Conservation (phyloP, 768 basidiomycete species). For the Cystobasidium tubakii region DNA sequence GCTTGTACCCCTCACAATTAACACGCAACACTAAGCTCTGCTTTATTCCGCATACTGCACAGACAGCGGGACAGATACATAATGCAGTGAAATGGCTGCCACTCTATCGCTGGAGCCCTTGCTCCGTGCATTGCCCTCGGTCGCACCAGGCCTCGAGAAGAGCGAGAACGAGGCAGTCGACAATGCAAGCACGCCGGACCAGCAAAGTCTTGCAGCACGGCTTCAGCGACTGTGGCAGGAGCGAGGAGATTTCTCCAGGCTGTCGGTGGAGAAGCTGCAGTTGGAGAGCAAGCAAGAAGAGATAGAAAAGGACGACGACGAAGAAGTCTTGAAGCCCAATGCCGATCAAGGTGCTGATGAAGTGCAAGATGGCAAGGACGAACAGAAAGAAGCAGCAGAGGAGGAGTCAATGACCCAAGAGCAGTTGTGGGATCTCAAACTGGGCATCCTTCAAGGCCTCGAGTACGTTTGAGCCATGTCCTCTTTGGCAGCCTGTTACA, state of each 20-base stretch:
- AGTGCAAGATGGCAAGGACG: not conserved
- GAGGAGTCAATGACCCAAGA: constrained; percentile 21
- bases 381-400: not conserved
- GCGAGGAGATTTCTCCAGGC: constrained; percentile 32
- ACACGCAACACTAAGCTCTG: too few relatives aligned
- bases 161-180: not conserved
- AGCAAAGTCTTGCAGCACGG: constrained; percentile 7
- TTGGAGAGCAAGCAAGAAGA: not conserved
- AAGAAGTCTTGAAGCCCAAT: not conserved
- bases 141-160: not conserved
- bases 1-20: not conserved
- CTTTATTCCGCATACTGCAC: too few relatives aligned
- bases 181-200: not conserved
- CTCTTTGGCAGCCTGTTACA: not conserved
- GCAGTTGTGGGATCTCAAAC: constrained; percentile 35
- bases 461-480: constrained; percentile 10
- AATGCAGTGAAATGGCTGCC: not conserved
- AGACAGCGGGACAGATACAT: not conserved
- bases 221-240: constrained; percentile 35
- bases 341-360: not conserved
- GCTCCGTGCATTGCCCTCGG: constrained; percentile 7
- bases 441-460: constrained; percentile 21
- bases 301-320: not conserved
- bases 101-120: constrained; percentile 26
- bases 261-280: constrained; percentile 5